phyloP scores from a whole-genome alignment of 495 filamentous ascomycete species.

The Xylaria palmicola region DNA sequence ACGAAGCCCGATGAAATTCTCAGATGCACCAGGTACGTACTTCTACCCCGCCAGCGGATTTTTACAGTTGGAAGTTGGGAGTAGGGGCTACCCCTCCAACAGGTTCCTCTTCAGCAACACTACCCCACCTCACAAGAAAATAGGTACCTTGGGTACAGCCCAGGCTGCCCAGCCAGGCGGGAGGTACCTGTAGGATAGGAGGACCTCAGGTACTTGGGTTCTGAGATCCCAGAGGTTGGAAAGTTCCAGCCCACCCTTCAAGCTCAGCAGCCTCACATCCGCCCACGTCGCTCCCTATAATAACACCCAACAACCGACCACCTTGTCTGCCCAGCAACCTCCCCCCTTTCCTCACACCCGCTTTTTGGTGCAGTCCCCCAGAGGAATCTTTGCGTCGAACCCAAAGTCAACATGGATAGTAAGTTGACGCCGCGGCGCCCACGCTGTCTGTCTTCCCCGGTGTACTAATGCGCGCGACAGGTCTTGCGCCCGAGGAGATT shows the following conservation, averaged over 20 bases:
- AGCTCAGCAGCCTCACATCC: slow-evolving; percentile 7
- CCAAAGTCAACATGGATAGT: slow-evolving; percentile 11
- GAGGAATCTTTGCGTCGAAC: background rate
- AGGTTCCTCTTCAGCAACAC: background rate
- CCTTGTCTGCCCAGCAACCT: background rate
- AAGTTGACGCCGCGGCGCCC: background rate
- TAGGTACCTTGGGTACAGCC: no score
- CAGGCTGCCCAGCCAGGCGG: no score
- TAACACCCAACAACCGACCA: background rate
- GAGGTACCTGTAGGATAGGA: background rate
- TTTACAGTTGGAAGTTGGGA: background rate
- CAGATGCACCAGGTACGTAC: background rate
- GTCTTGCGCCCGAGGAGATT: slow-evolving; percentile 14
- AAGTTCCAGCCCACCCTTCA: slow-evolving; percentile 2
- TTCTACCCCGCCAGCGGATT: slow-evolving; percentile 16
- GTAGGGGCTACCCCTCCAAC: background rate
- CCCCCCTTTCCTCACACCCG: background rate
- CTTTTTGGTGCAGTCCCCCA: background rate
- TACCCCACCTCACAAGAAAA: no score
- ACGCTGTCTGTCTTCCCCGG: background rate
- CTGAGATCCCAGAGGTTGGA: no score
- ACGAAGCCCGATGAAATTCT: slow-evolving; percentile 6
- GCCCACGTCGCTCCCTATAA: background rate
- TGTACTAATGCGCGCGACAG: slow-evolving; percentile 8
- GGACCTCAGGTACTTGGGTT: no score